phyloP scores from a whole-genome alignment of 768 basidiomycete genomes.

The Grammothele lineata region DNA sequence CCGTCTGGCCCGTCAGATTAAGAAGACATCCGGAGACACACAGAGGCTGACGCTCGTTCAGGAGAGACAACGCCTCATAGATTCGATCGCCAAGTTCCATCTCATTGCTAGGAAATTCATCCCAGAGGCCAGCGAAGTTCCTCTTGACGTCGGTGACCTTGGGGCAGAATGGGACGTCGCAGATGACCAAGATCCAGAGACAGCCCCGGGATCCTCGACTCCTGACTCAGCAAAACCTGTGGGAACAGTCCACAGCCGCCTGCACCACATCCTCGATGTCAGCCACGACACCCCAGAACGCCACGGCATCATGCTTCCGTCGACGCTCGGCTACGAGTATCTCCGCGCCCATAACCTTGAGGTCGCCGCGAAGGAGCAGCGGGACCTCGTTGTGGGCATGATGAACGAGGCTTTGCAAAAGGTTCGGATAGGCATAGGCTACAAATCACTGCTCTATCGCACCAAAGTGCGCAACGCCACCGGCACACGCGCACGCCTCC shows the following conservation, averaged over 20 bases:
- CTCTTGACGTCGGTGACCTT: neutral
- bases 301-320: neutral
- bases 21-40: no score
- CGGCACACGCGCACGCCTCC: neutral
- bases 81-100: neutral
- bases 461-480: neutral
- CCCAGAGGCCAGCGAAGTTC: neutral
- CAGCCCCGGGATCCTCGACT: no score
- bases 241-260: no score
- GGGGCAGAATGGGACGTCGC: neutral
- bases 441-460: neutral
- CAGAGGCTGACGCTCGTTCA: no score
- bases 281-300: neutral
- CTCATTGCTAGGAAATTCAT: neutral
- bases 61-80: no score
- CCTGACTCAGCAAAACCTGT: no score
- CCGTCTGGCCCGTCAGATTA: no score
- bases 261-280: no score
- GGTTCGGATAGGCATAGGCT: neutral
- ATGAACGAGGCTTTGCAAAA: neutral
- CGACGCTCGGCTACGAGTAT: neutral
- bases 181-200: neutral
- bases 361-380: neutral
- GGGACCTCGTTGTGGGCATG: neutral
- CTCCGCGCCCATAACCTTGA: neutral